Percentiles rank a stretch among this genome's conserved stretches.
phyloP scores from a whole-genome alignment of 2,329 filamentous ascomycete species.

The Talaromyces sp. region DNA sequence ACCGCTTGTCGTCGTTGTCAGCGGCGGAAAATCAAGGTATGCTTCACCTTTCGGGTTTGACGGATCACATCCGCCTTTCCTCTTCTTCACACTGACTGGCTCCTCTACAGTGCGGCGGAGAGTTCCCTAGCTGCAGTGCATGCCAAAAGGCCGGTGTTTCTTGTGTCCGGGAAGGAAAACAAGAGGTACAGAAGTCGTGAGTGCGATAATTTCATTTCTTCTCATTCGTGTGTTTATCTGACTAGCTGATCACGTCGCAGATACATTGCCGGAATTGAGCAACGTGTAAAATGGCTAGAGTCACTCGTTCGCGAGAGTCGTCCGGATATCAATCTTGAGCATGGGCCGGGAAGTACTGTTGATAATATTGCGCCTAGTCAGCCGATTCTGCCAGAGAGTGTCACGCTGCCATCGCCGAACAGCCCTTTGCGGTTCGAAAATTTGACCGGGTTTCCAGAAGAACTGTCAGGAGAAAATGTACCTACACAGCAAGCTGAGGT shows the following conservation, averaged over 20 bases:
- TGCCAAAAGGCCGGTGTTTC: conserved; percentile 39
- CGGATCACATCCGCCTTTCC: background rate
- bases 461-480: background rate
- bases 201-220: background rate
- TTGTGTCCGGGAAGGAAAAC: conserved; percentile 44
- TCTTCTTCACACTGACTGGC: conserved; percentile 1
- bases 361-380: background rate
- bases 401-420: background rate
- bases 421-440: background rate
- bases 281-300: conserved; percentile 45
- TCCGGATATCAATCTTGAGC: conserved; percentile 38
- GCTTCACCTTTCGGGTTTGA: background rate
- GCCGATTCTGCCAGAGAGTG: background rate
- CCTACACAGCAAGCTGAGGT: background rate
- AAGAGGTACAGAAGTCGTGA: conserved; percentile 41
- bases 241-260: conserved; percentile 13
- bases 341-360: conserved; percentile 14
- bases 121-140: conserved; percentile 38
- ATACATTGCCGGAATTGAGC: conserved; percentile 36
- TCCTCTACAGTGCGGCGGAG: conserved; percentile 40
- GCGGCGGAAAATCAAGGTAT: conserved; percentile 47
- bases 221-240: background rate
- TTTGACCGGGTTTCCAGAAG: background rate
- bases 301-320: conserved; percentile 39
- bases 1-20: conserved; percentile 39